Percentiles rank a stretch among this genome's conserved stretches.
These are phyloP conservation scores for Phytophthora pisi DNA, from an alignment of 352 stramenopile genomes.

Conservation along the genomic window DNA sequence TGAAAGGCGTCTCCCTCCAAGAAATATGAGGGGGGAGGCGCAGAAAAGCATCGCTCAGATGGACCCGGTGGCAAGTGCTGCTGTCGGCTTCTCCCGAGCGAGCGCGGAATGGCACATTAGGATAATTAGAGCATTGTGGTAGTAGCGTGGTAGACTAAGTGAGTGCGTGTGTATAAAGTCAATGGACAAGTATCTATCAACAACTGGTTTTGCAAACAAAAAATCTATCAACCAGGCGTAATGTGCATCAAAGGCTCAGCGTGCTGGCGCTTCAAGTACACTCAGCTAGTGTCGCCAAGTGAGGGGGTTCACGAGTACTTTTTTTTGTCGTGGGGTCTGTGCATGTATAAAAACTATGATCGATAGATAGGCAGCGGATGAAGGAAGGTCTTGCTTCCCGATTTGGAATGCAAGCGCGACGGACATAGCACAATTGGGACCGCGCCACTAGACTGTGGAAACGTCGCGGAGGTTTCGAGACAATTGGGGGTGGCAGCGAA, in stretches of 20 bases:
- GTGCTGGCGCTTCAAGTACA: not conserved
- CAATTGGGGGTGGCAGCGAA: constrained; percentile 17
- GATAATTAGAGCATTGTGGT: constrained; percentile 29
- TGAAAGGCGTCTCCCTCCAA: not conserved
- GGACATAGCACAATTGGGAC: constrained; percentile 7
- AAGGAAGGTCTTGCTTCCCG: constrained; percentile 7
- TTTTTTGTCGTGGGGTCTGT: no score
- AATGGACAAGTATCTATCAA: constrained; percentile 31
- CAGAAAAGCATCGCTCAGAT: constrained; percentile 1
- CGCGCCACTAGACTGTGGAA: constrained; percentile 15
- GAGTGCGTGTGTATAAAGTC: constrained; percentile 25
- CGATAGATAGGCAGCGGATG: constrained; percentile 18
- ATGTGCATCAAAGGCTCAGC: not conserved
- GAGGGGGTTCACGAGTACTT: not conserved
- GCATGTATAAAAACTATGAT: not conserved
- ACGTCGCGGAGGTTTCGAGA: constrained; percentile 39
- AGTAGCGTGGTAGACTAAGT: constrained; percentile 29
- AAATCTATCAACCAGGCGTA: no score
- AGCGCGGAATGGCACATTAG: constrained; percentile 19
- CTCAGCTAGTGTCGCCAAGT: not conserved
- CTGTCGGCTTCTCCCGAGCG: constrained; percentile 31
- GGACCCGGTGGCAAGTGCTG: constrained; percentile 59
- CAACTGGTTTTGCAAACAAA: not conserved
- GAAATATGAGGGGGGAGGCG: no score
- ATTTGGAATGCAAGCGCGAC: constrained; percentile 21